Evolutionary conservation across 2,329 filamentous ascomycete genomes (phyloP).

Genomic region (Lecanicillium sp.): DNA sequence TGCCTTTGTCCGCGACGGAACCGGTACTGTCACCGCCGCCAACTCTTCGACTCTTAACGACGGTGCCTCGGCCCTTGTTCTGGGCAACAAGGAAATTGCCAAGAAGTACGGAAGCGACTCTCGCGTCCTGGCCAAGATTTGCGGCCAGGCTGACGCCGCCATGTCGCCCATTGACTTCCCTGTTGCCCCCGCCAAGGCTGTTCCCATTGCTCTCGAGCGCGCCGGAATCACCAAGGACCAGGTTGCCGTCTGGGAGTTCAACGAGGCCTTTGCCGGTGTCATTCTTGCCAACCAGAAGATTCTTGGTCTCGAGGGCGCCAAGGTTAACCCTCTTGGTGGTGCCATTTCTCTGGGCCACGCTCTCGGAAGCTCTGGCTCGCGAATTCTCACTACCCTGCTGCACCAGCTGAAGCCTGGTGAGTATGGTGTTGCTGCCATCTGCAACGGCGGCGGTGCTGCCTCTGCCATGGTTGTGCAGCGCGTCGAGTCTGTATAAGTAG

Average conservation of each 20-base stretch:
- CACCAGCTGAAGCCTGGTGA: constrained; percentile 89
- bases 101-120: constrained; percentile 70
- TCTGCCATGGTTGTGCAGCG: constrained; percentile 87
- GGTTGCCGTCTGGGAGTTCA: constrained; percentile 95
- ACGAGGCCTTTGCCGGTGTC: constrained; percentile 93
- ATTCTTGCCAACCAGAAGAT: constrained; percentile 95
- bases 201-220: constrained; percentile 78
- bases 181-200: constrained; percentile 82
- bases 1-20: constrained; percentile 79
- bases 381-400: constrained; percentile 81
- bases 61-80: constrained; percentile 80
- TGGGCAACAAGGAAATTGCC: constrained; percentile 74
- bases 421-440: constrained; percentile 92
- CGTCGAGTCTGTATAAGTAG: constrained; percentile 49
- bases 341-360: constrained; percentile 90
- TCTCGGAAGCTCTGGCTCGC: constrained; percentile 83
- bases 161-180: constrained; percentile 92
- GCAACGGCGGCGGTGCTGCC: constrained; percentile 90
- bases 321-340: constrained; percentile 81
- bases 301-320: constrained; percentile 68
- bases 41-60: constrained; percentile 95
- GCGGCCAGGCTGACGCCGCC: constrained; percentile 80
- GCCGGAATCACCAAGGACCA: constrained; percentile 88
- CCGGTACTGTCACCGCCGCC: constrained; percentile 85
- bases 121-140: constrained; percentile 78